Evolutionary conservation across 2,329 filamentous ascomycete species (phyloP).

Genomic region (Fusarium illudens): DNA sequence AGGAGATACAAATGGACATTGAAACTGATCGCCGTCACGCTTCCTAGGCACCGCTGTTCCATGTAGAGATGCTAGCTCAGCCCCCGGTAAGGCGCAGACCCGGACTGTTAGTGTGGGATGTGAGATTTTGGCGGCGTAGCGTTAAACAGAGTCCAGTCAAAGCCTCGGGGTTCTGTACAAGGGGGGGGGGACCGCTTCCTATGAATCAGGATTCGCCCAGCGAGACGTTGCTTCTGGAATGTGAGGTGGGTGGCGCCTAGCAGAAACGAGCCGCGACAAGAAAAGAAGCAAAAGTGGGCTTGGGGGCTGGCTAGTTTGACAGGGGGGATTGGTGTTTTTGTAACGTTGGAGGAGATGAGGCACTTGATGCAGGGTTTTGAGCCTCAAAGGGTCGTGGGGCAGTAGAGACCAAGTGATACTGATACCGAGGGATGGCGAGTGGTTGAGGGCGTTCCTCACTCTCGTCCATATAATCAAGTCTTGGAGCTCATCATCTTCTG

Average conservation of each 20-base stretch:
- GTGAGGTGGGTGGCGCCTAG: background rate
- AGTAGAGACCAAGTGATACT: background rate
- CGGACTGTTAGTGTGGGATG: conserved; percentile 8
- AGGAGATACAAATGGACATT: background rate
- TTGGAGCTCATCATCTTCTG: background rate
- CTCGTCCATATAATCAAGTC: background rate
- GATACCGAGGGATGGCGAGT: background rate
- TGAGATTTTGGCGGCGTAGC: conserved; percentile 11
- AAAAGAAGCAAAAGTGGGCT: conserved; percentile 4
- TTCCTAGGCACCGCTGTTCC: background rate
- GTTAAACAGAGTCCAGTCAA: conserved; percentile 14
- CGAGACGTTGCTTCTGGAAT: background rate
- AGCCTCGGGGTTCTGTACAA: background rate
- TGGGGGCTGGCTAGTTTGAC: background rate
- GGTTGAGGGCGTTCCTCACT: background rate
- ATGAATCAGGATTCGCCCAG: background rate
- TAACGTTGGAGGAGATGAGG: background rate
- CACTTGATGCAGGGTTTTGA: background rate
- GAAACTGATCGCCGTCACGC: background rate
- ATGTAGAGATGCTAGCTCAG: conserved; percentile 9
- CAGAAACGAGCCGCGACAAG: background rate
- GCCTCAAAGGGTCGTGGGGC: background rate
- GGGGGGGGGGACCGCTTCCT: conserved; percentile 11
- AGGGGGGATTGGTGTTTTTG: background rate
- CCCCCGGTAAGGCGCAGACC: conserved; percentile 14